phyloP scores from a whole-genome alignment of 805 yeast genomes.

The Wickerhamiella lipophila region DNA sequence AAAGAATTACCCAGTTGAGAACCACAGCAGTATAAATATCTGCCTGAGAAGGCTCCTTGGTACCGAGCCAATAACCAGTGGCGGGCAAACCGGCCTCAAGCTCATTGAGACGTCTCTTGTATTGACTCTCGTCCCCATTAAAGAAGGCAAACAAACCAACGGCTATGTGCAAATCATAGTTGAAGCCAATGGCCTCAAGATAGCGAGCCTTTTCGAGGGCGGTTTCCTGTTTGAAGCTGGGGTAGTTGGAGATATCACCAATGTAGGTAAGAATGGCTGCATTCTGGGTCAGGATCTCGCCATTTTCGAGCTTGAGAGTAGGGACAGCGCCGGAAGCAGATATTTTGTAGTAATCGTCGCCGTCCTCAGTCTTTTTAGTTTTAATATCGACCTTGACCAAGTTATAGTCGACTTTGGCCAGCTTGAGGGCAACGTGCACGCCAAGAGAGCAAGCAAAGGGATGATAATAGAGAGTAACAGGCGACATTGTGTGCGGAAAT shows the following conservation, averaged over 20 bases:
- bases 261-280: conserved; percentile 12
- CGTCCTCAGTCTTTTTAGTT: not conserved
- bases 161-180: conserved; percentile 8
- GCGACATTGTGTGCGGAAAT: not conserved
- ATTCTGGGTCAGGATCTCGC: conserved; percentile 13
- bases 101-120: conserved; percentile 7
- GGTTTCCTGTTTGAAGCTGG: conserved; percentile 6
- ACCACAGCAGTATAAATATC: conserved; percentile 14
- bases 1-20: conserved; percentile 13
- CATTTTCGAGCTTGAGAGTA: conserved; percentile 13
- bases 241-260: conserved; percentile 3
- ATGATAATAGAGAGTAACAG: not conserved
- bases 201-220: conserved; percentile 8
- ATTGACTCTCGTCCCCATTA: not conserved
- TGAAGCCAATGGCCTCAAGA: conserved; percentile 6
- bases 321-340: conserved; percentile 16
- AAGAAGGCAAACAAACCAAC: not conserved
- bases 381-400: conserved; percentile 8
- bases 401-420: conserved; percentile 9
- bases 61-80: conserved; percentile 10
- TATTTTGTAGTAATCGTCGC: conserved; percentile 12
- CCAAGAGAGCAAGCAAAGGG: conserved; percentile 9
- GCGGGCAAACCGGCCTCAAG: conserved; percentile 10
- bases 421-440: conserved; percentile 12
- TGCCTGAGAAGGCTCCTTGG: conserved; percentile 12